Evolutionary conservation across 495 filamentous ascomycete genomes (phyloP), one percentile per base, ranked within the genome.

Genomic region (Hypoxylon fragiforme): DNA sequence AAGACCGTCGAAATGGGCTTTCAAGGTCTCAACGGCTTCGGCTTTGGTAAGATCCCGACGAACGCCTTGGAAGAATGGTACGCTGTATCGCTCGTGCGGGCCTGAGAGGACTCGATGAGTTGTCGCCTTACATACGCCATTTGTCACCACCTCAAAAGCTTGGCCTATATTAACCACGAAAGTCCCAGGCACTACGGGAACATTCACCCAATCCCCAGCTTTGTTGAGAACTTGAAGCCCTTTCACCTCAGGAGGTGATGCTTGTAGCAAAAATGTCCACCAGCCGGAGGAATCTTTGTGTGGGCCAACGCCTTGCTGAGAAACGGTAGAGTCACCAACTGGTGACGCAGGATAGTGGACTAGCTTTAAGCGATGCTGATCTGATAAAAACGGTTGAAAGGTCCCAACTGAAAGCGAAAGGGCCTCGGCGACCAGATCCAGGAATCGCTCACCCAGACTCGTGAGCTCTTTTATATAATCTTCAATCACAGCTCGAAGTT

Each of bases 161-260:
- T 82, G 77, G 2, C 77, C 78, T 36, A 84, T 79, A 54, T 83
- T 82, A 34, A 82, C 77, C 5, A 82, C 78, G 44, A 83, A 78
- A 0, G 77, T 77, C 3, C 71, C 72, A 3, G 70, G 62, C 7
- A 81, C 64, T 1, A 72, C 68, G 1, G 79, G 77, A n/a, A 76
- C 75, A 13, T 74, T 61, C 35, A 82, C 68, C 80, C 80, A 82
- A 2, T 64, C 52, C 3, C 76, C 79, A 1, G 63, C 52, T 21
- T 69, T 63, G 52, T 77, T 77, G 9, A 83, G 69, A 1, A 78
- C 74, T 49, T 83, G 71, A 9, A 83, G 66, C 0, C 78, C 79
- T 40, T 71, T 64, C 1, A 76, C 67, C 9, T 74, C 54, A 22
- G 70, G 68, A 6, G 63, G 65, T 7, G 72, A 72, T n/a, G 77